These are phyloP conservation scores for Aplosporella prunicola DNA, from an alignment of 2,329 filamentous ascomycete genomes.

Conservation along the genomic window DNA sequence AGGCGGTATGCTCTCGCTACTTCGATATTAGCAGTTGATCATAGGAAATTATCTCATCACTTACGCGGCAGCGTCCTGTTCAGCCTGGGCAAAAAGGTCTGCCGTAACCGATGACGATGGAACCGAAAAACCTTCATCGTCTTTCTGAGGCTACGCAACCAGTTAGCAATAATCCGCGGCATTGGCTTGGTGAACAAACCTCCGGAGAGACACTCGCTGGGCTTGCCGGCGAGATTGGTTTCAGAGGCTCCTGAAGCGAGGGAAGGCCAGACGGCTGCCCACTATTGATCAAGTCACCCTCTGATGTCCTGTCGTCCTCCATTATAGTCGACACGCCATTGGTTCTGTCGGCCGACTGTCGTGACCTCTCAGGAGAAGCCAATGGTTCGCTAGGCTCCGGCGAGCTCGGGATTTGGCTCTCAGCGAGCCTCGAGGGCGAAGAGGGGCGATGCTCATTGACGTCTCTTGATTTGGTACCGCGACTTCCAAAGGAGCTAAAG, in stretches of 20 bases:
- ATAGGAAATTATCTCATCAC: slow-evolving; percentile 1
- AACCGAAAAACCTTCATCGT: slow-evolving; percentile 69
- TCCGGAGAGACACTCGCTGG: slow-evolving; percentile 21
- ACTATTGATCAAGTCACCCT: slow-evolving; percentile 21
- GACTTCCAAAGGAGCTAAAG: slow-evolving; percentile 54
- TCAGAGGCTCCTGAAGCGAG: slow-evolving; percentile 27
- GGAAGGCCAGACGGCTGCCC: slow-evolving; percentile 25
- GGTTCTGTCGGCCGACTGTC: slow-evolving; percentile 15
- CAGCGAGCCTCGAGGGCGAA: slow-evolving; percentile 25
- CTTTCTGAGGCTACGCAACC: slow-evolving; percentile 41
- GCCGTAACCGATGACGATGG: slow-evolving; percentile 46
- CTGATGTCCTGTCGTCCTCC: slow-evolving; percentile 15
- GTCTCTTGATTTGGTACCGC: slow-evolving; percentile 50
- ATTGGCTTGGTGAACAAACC: slow-evolving; percentile 17
- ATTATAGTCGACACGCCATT: slow-evolving; percentile 25
- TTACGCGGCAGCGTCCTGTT: slow-evolving; percentile 49
- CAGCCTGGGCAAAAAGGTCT: slow-evolving; percentile 56
- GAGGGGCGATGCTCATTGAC: slow-evolving; percentile 35
- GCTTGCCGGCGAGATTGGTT: slow-evolving; percentile 21
- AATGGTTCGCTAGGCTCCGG: slow-evolving; percentile 15
- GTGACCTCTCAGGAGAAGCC: slow-evolving; percentile 2
- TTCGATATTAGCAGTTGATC: neutral
- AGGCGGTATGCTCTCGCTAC: slow-evolving; percentile 30
- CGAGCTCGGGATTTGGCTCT: slow-evolving; percentile 24
- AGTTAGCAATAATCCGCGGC: neutral